Percentiles rank a stretch among this genome's conserved stretches.
These are phyloP conservation scores for Ascomycota sp. DNA, from an alignment of 2,329 filamentous ascomycete species.

Conservation along the genomic window DNA sequence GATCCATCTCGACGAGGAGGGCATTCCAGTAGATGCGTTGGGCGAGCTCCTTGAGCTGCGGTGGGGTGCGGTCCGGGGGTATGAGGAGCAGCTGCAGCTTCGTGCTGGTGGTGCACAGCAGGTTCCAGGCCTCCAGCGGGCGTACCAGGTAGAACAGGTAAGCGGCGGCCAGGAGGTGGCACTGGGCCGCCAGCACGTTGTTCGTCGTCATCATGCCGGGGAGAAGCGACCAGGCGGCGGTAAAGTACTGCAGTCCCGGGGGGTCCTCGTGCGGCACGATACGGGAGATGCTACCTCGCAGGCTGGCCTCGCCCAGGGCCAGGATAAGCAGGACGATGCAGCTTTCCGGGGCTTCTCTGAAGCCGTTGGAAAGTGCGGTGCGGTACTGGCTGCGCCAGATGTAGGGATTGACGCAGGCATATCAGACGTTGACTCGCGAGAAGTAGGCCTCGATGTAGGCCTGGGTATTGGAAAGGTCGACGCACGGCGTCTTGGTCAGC, in stretches of 20 bases:
- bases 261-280: conserved; percentile 48
- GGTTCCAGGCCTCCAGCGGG: conserved; percentile 64
- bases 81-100: conserved; percentile 64
- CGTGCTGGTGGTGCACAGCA: conserved; percentile 60
- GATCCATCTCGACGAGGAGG: conserved; percentile 62
- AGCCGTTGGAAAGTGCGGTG: conserved; percentile 53
- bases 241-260: conserved; percentile 61
- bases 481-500: conserved; percentile 40
- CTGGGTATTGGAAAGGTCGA: conserved; percentile 55
- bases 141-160: conserved; percentile 70
- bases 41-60: conserved; percentile 49
- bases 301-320: conserved; percentile 56
- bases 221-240: conserved; percentile 58
- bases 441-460: conserved; percentile 66
- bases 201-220: conserved; percentile 65
- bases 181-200: conserved; percentile 59
- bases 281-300: conserved; percentile 55
- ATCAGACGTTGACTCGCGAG: conserved; percentile 65
- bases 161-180: conserved; percentile 59
- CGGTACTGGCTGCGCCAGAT: conserved; percentile 61
- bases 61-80: conserved; percentile 48
- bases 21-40: conserved; percentile 75
- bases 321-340: conserved; percentile 65
- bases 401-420: conserved; percentile 67
- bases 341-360: conserved; percentile 60